Base-by-base conservation (phyloP, 352 stramenopile species). In the Globisporangium iwayamae region DNA sequence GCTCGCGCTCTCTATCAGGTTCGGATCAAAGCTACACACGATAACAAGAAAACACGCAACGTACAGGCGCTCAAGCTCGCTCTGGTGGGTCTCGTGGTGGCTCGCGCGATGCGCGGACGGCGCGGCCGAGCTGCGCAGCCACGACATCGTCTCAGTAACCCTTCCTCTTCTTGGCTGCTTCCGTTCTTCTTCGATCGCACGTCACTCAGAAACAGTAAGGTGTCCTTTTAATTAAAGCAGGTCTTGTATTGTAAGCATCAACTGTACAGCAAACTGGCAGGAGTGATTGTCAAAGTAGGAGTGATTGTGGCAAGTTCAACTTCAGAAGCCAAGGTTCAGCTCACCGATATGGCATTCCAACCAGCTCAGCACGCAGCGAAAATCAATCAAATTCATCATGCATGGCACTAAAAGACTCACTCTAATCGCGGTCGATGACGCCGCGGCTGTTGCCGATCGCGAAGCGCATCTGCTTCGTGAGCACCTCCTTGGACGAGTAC, bases 381-480 rank as follows among this genome's bases (percentile, higher is more conserved):
- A 16, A 41, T 41, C 22, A 38, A 28, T 56, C 39, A 30, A 64
- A 30, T 58, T 28, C 25, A 28, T 28, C 25, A 28, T 28, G 25
- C 25, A 28, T 28, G 25, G 25, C 25, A 28, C 25, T 28, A 28
- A 28, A 28, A 28, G 25, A 28, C 25, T 2, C 25, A 28, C 25
- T 28, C 18, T 89, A 90, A 64, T 95, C 87, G n/a, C 87, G 87
- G 62, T 95, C 87, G 65, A 95, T 95, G 6, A 93, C 81, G 10
- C 87, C 87, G 9, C 80, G 79, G 60, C 87, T 95, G 52, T 93
- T 95, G 30, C 71, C 76, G 66, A 95, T 78, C 36, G 87, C 87
- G 48, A 90, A 94, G 20, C 60, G 58, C 62, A 95, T 72, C 65
- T 90, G 83, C 56, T 83, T 68, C 3, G 65, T 70, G 14, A 93